Conservation (phyloP, 352 stramenopile species). For the Pythium periplocum region DNA sequence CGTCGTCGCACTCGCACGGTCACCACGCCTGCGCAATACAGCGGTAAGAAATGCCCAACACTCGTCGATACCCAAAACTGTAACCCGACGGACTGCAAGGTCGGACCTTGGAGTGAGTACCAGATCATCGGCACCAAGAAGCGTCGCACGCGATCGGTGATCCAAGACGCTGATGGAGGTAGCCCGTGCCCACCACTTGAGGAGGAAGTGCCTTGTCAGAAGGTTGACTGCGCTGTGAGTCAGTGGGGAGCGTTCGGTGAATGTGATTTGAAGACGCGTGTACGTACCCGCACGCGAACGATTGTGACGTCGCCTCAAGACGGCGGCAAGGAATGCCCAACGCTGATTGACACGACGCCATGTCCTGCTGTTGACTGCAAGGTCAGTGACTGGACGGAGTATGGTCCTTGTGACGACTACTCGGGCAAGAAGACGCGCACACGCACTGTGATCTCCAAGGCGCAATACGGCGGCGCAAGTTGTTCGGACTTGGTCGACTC, state of each 20-base stretch:
- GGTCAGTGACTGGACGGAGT: constrained; percentile 47
- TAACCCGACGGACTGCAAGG: constrained; percentile 55
- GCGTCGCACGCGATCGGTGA: constrained; percentile 28
- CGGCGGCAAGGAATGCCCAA: constrained; percentile 36
- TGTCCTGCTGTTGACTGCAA: constrained; percentile 43
- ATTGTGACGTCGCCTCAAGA: constrained; percentile 38
- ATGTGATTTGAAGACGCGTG: constrained; percentile 31
- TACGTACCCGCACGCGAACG: constrained; percentile 37
- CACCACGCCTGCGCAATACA: constrained; percentile 33
- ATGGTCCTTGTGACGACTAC: constrained; percentile 27
- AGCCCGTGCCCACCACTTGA: constrained; percentile 31
- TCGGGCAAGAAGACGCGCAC: constrained; percentile 34
- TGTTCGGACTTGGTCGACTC: constrained; percentile 35
- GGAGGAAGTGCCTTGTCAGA: constrained; percentile 30
- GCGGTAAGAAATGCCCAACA: constrained; percentile 30
- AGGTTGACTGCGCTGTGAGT: constrained; percentile 39
- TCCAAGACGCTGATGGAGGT: constrained; percentile 37
- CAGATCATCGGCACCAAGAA: constrained; percentile 37
- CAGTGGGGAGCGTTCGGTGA: constrained; percentile 36
- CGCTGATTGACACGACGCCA: constrained; percentile 22
- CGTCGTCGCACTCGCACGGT: constrained; percentile 44
- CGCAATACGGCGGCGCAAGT: constrained; percentile 27
- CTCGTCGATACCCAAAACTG: constrained; percentile 53
- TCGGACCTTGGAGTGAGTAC: constrained; percentile 43
- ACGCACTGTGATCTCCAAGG: constrained; percentile 21